These are phyloP conservation scores for Boletus coccyginus DNA, from an alignment of 768 basidiomycete genomes.

Conservation along the genomic window DNA sequence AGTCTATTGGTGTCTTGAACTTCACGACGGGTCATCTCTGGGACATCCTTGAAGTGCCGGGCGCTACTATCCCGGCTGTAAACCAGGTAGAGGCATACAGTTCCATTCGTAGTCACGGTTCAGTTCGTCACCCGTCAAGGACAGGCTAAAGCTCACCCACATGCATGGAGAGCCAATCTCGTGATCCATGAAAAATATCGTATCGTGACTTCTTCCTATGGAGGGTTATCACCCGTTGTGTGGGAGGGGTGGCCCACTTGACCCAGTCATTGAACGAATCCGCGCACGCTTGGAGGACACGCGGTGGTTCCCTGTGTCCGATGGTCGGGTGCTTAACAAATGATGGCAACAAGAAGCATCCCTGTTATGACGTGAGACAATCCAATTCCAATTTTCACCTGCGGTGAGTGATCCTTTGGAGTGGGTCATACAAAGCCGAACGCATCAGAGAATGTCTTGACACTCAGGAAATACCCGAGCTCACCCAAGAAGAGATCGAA, in stretches of 20 bases:
- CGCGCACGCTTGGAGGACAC: slow-evolving; percentile 28
- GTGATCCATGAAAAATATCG: slow-evolving; percentile 34
- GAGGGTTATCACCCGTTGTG: slow-evolving; percentile 39
- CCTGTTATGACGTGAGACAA: slow-evolving; percentile 31
- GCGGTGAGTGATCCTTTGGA: slow-evolving; percentile 7
- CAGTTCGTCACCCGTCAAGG: background rate
- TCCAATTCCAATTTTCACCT: slow-evolving; percentile 12
- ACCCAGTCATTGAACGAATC: slow-evolving; percentile 36
- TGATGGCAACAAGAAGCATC: slow-evolving; percentile 29
- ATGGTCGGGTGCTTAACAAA: slow-evolving; percentile 29
- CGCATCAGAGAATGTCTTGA: slow-evolving; percentile 34
- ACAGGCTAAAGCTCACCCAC: slow-evolving; percentile 54
- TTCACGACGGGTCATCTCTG: slow-evolving; percentile 44
- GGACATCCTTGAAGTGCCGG: slow-evolving; percentile 38
- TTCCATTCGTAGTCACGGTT: background rate
- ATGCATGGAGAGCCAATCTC: slow-evolving; percentile 43
- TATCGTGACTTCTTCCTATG: slow-evolving; percentile 41
- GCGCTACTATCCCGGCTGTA: slow-evolving; percentile 46
- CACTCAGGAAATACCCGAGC: slow-evolving; percentile 26
- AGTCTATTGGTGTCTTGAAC: slow-evolving; percentile 56
- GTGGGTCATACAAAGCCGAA: slow-evolving; percentile 33
- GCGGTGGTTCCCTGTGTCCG: slow-evolving; percentile 26
- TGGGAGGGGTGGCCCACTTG: slow-evolving; percentile 38
- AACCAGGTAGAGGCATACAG: slow-evolving; percentile 43
- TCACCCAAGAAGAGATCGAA: slow-evolving; percentile 24